Conservation (phyloP, 768 basidiomycete species). For the Boletus tomentosulus region DNA sequence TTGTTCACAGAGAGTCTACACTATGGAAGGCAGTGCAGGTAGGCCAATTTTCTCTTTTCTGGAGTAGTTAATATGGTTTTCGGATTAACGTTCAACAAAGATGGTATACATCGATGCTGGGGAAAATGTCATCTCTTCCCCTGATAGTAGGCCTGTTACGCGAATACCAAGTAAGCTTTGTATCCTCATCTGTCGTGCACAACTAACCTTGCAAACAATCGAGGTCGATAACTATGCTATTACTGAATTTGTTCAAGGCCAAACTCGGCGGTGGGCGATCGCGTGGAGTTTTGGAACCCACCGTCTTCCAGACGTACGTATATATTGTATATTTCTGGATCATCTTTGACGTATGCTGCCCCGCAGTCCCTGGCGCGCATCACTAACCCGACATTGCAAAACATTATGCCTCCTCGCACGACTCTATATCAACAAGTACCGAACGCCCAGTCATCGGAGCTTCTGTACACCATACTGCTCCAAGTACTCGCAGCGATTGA, state of each 20-base stretch:
- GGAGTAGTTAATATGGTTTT: neutral
- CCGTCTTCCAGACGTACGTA: slow-evolving; percentile 75
- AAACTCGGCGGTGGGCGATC: slow-evolving; percentile 88
- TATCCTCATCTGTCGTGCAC: neutral
- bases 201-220: neutral
- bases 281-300: slow-evolving; percentile 73
- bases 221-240: slow-evolving; percentile 87
- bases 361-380: slow-evolving; percentile 36
- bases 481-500: slow-evolving; percentile 34
- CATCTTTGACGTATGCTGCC: slow-evolving; percentile 30
- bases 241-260: slow-evolving; percentile 79
- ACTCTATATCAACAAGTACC: slow-evolving; percentile 43
- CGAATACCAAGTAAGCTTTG: slow-evolving; percentile 36
- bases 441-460: slow-evolving; percentile 3
- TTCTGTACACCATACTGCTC: slow-evolving; percentile 20
- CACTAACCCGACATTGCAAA: slow-evolving; percentile 40
- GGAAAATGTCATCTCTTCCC: slow-evolving; percentile 73
- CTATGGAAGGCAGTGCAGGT: slow-evolving; percentile 57
- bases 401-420: slow-evolving; percentile 56
- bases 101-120: slow-evolving; percentile 94
- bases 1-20: slow-evolving; percentile 75
- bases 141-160: slow-evolving; percentile 56
- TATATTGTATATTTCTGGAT: neutral
- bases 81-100: slow-evolving; percentile 23
- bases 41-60: neutral